Evolutionary conservation across 805 yeast species (phyloP).

Genomic region (Lipomyces mesembrius): DNA sequence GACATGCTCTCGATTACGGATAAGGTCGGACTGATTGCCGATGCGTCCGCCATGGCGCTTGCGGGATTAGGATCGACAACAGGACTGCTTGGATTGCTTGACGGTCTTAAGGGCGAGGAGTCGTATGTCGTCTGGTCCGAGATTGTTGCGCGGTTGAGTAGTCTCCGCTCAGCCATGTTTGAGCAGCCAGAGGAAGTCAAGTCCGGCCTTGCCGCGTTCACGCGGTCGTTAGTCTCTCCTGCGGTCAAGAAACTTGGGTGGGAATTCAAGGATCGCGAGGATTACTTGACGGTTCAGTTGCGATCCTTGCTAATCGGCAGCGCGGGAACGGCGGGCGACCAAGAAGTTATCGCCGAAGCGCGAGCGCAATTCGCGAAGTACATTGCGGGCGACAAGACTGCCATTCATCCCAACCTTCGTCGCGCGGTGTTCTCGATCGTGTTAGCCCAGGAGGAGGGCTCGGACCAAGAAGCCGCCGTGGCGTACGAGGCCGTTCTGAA

Average conservation of each 20-base stretch:
- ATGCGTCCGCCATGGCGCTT: conserved; percentile 69
- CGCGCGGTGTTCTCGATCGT: conserved; percentile 52
- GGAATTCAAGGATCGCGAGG: conserved; percentile 57
- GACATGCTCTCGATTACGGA: conserved; percentile 70
- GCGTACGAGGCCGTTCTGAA: conserved; percentile 50
- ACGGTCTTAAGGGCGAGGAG: conserved; percentile 53
- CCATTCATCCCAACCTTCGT: conserved; percentile 57
- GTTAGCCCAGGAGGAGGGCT: conserved; percentile 46
- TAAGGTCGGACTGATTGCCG: conserved; percentile 80
- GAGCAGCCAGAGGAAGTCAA: conserved; percentile 48
- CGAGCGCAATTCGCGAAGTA: conserved; percentile 48
- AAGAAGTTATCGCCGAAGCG: conserved; percentile 52
- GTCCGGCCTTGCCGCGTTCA: conserved; percentile 57
- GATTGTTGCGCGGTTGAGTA: conserved; percentile 51
- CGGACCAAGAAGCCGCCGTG: conserved; percentile 45
- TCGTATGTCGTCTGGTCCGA: conserved; percentile 69
- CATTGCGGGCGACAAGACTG: conserved; percentile 52
- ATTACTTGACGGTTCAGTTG: conserved; percentile 65
- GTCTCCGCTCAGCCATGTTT: conserved; percentile 45
- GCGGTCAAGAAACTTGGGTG: conserved; percentile 63
- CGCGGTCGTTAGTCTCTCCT: conserved; percentile 56
- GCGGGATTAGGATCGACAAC: conserved; percentile 71
- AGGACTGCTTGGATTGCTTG: conserved; percentile 62
- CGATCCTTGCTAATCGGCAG: conserved; percentile 63
- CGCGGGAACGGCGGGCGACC: conserved; percentile 60